Percentiles rank a stretch among this genome's conserved stretches.
Evolutionary conservation across 2,329 filamentous ascomycete species (phyloP).

Genomic region (Colletotrichum chlorophyti): DNA sequence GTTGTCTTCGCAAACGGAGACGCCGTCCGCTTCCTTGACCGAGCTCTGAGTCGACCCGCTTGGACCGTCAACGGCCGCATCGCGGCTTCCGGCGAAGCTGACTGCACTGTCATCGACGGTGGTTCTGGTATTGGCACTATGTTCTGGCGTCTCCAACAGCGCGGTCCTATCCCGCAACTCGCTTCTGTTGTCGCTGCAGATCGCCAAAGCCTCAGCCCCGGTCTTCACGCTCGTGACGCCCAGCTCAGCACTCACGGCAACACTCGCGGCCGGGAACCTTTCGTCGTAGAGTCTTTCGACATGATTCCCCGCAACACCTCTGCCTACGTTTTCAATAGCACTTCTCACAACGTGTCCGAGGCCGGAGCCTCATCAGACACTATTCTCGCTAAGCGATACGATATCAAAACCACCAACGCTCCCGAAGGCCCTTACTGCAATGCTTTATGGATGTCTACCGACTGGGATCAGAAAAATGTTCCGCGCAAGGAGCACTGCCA

Average conservation of each 20-base stretch:
- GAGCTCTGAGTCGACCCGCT: background rate
- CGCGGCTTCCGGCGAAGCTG: slow-evolving; percentile 1
- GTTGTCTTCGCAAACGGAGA: slow-evolving; percentile 17
- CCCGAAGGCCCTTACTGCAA: slow-evolving; percentile 6
- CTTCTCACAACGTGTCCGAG: background rate
- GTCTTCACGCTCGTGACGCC: too few relatives aligned
- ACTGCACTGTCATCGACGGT: slow-evolving; percentile 6
- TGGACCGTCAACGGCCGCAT: background rate
- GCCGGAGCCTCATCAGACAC: background rate
- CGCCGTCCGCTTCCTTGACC: slow-evolving; percentile 3
- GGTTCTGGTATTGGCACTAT: background rate
- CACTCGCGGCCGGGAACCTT: too few relatives aligned
- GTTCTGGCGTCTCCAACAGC: slow-evolving; percentile 13
- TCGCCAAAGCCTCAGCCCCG: too few relatives aligned
- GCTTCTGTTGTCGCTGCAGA: too few relatives aligned
- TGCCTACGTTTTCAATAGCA: slow-evolving; percentile 9
- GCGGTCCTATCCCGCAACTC: background rate
- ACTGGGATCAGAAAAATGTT: background rate
- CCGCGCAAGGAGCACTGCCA: slow-evolving; percentile 7
- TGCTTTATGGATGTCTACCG: slow-evolving; percentile 8
- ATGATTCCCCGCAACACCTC: slow-evolving; percentile 12
- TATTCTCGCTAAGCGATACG: slow-evolving; percentile 8
- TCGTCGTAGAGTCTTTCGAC: slow-evolving; percentile 7
- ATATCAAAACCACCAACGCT: background rate
- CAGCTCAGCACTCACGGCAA: too few relatives aligned